Evolutionary conservation across 2,329 filamentous ascomycete genomes (phyloP), one percentile per base, ranked within the genome.

Genomic region (Fusarium agapanthi): DNA sequence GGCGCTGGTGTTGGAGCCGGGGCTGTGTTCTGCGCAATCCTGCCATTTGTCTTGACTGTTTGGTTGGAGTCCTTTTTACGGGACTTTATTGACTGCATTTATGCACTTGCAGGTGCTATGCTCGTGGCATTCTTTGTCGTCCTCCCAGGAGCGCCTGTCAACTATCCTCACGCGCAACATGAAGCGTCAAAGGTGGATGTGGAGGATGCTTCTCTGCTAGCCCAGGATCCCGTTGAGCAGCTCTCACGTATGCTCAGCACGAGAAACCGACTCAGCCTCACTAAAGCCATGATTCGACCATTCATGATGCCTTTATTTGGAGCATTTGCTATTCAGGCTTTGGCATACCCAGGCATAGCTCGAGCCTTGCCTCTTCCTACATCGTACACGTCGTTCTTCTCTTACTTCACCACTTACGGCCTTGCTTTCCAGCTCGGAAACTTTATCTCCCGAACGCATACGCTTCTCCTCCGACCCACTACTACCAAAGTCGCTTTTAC

Each of bases 161-260:
- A 77, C 53, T 75, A 73, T 58, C 73, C 71, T 20, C 61, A 70
- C 15, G 45, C 56, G 22, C 61, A 51, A 47, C 71, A 67, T 1
- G 60, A 41, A 11, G 28, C 18, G 11, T 35, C 40, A 20, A 75
- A 76, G 24, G 58, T 59, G 6, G 70, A 77, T 16, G 30, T 73
- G 0, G 70, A 75, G 38, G 70, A 77, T 24, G 60, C 40, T 11
- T 55, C 56, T 24, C 83, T 83, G 43, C 78, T 87, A 1, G 77
- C 82, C 0, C 83, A 83, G 0, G 83, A 82, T 1, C 82, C 84
- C 1, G 48, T 73, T 18, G 57, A 65, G 13, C 70, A 77, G 20
- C 63, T 72, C 9, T 64, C 65, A 1, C 71, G 67, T 3, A 24
- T 56, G 12, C 18, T 75, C 40, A 73, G 71, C 55, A 41, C 70